Conservation (phyloP, 1,284 basidiomycete species). For the Melampsora larici-populina region DNA sequence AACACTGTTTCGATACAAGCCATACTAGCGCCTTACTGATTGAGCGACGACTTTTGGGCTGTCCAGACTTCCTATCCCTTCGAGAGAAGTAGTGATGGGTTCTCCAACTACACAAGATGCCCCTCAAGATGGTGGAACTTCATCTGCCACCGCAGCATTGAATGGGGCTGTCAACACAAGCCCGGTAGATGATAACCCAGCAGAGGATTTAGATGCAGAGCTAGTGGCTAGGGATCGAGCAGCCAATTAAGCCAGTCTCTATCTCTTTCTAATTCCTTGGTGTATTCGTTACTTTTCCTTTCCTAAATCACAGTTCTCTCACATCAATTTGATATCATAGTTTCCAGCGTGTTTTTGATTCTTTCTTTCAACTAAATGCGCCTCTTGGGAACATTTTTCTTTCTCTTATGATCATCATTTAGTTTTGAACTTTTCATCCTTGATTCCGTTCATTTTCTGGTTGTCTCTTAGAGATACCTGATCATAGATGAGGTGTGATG, state of each 20-base stretch:
- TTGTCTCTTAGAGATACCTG: too few relatives aligned
- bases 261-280: too few relatives aligned
- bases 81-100: constrained; percentile 47
- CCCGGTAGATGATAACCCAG: constrained; percentile 37
- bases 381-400: too few relatives aligned
- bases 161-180: constrained; percentile 3
- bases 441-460: too few relatives aligned
- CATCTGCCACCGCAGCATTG: background rate
- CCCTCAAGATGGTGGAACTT: background rate
- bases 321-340: too few relatives aligned
- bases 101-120: constrained; percentile 31
- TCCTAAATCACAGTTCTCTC: too few relatives aligned
- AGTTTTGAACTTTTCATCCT: too few relatives aligned
- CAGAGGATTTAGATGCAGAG: constrained; percentile 38
- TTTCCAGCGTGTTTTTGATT: too few relatives aligned
- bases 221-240: constrained; percentile 27
- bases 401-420: too few relatives aligned
- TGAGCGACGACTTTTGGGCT: constrained; percentile 20
- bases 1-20: background rate
- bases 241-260: background rate
- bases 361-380: too few relatives aligned
- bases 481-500: too few relatives aligned
- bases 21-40: constrained; percentile 11
- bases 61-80: constrained; percentile 46
- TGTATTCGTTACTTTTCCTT: too few relatives aligned